Base-by-base conservation (phyloP, 495 filamentous ascomycete genomes). In the Daldinia caldariorum region DNA sequence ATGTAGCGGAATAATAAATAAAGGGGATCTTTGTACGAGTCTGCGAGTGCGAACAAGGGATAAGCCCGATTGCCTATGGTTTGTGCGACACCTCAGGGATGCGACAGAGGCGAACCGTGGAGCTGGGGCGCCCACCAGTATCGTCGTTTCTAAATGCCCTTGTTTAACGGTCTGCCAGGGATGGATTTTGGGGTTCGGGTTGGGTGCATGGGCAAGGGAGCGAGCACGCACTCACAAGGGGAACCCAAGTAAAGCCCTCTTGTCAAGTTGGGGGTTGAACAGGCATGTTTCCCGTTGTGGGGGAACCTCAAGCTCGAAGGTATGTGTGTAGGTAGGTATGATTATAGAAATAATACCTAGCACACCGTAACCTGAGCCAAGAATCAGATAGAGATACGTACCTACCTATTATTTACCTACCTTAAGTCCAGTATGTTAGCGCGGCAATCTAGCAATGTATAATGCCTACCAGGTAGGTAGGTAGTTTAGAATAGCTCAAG, bases 11-110 rank as follows among this genome's bases (percentile, higher is more conserved):
- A 69, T 49, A 69, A 69, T 68, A 62, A 69, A 69, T 68, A 62
- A 61, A 72, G 61, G 65, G 70, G 65, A 68, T 69, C 65, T 72
- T 59, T 72, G 70, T 72, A 45, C 65, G 65, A 72, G 69, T 57
- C 64, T 72, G 69, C 61, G 70, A 69, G 70, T 58, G 49, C 13
- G 65, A 72, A 45, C 70, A 72, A 72, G 70, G 70, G 70, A 72
- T 66, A 62, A 69, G 65, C 61, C 60, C 70, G 65, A 69, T 69
- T 72, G 65, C 70, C 65, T 62, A 39, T 66, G 70, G 65, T 72
- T 72, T 72, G 70, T 72, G 61, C 58, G 70, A 72, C 65, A 66
- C 38, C 65, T 72, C 70, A 72, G 70, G 70, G 70, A 72, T 72
- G 70, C 60, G 61, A 59, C 66, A 66, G 65, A 72, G 57, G 65